Percentiles rank a stretch among this genome's conserved stretches.
Conservation (phyloP, 2,329 filamentous ascomycete species). For the Fusarium paranaense region DNA sequence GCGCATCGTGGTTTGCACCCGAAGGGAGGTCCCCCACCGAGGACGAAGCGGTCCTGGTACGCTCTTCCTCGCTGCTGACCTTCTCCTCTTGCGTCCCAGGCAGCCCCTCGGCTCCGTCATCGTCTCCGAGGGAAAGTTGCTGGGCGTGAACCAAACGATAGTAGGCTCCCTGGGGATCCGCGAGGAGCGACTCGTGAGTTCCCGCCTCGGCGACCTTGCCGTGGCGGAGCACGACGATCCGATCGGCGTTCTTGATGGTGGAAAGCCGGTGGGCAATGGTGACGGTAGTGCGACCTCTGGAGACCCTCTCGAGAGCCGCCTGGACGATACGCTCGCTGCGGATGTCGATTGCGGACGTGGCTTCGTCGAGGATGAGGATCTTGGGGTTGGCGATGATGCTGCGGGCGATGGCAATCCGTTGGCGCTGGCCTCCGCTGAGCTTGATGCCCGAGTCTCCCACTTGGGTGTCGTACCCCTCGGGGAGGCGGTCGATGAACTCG, state of each 20-base stretch:
- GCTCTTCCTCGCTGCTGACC: too few relatives aligned
- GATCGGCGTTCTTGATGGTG: slow-evolving; percentile 69
- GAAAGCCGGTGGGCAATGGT: slow-evolving; percentile 70
- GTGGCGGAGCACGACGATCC: slow-evolving; percentile 71
- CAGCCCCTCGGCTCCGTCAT: too few relatives aligned
- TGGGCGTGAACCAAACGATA: slow-evolving; percentile 58
- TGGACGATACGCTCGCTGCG: slow-evolving; percentile 62
- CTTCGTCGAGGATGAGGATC: slow-evolving; percentile 75
- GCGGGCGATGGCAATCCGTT: slow-evolving; percentile 69
- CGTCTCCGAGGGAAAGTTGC: slow-evolving; percentile 35
- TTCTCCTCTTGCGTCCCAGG: too few relatives aligned
- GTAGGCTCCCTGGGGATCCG: slow-evolving; percentile 57
- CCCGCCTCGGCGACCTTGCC: slow-evolving; percentile 70
- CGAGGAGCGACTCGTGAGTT: slow-evolving; percentile 62
- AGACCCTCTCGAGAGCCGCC: slow-evolving; percentile 62
- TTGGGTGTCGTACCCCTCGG: slow-evolving; percentile 60
- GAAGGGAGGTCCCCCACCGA: too few relatives aligned
- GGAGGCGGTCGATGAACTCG: slow-evolving; percentile 61
- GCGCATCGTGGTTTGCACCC: too few relatives aligned
- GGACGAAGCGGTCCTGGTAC: too few relatives aligned
- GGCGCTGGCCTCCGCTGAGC: slow-evolving; percentile 72
- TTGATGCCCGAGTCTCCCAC: slow-evolving; percentile 72
- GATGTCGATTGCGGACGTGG: slow-evolving; percentile 65
- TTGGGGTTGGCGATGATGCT: slow-evolving; percentile 54
- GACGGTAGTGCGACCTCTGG: slow-evolving; percentile 69